A percentile compares a stretch with the other conserved stretches of the same genome.
Evolutionary conservation across 768 basidiomycete genomes (phyloP).

Genomic region (Chalciporus piperatus): DNA sequence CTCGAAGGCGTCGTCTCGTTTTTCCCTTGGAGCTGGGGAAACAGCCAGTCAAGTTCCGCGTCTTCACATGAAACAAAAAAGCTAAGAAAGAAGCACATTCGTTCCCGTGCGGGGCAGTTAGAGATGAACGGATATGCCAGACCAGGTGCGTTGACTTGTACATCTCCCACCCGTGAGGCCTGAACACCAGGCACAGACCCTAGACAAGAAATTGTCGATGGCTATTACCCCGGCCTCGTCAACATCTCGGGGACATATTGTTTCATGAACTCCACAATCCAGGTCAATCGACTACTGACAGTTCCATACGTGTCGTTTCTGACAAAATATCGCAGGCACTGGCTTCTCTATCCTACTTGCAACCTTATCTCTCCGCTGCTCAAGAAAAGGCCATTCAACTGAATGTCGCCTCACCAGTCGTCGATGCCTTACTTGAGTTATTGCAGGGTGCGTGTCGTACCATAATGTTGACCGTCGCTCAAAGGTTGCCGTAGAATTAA

Average conservation of each 20-base stretch:
- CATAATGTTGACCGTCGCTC: slow-evolving; percentile 3
- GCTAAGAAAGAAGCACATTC: slow-evolving; percentile 46
- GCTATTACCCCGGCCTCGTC: slow-evolving; percentile 85
- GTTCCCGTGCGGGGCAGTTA: slow-evolving; percentile 58
- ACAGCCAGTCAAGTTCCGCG: slow-evolving; percentile 19
- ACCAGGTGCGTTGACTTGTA: slow-evolving; percentile 25
- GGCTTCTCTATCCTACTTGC: slow-evolving; percentile 80
- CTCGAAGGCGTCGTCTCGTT: slow-evolving; percentile 53
- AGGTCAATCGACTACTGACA: slow-evolving; percentile 44
- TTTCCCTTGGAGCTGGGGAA: slow-evolving; percentile 67
- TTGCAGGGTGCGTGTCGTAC: slow-evolving; percentile 52
- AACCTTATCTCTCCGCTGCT: slow-evolving; percentile 74
- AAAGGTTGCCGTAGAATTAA: slow-evolving; percentile 47
- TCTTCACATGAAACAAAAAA: slow-evolving; percentile 40
- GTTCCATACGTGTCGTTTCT: slow-evolving; percentile 11
- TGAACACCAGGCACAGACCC: slow-evolving; percentile 15
- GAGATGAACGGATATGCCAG: slow-evolving; percentile 37
- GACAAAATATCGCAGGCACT: slow-evolving; percentile 58
- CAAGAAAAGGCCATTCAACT: slow-evolving; percentile 73
- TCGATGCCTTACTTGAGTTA: slow-evolving; percentile 74
- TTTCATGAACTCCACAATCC: slow-evolving; percentile 96
- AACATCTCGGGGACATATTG: slow-evolving; percentile 96
- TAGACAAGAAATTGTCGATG: slow-evolving; percentile 29
- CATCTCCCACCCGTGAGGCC: background rate
- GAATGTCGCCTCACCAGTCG: slow-evolving; percentile 83